phyloP scores from a whole-genome alignment of 1,284 basidiomycete species.

The Trichosporon sp. region DNA sequence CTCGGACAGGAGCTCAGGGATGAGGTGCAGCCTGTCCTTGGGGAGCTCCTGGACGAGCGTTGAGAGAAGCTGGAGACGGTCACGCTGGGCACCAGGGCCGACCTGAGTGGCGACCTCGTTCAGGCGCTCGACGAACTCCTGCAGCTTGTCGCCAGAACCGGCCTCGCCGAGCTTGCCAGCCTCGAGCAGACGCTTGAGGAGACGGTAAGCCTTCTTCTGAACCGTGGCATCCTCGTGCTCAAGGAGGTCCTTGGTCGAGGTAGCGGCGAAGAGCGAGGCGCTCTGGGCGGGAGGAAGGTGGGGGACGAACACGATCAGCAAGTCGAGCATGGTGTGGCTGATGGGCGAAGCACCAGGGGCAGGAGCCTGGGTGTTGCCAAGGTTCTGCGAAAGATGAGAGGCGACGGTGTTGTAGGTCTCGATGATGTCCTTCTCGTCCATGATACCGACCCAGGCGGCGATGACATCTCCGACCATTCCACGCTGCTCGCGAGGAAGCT shows the following conservation, averaged over 20 bases:
- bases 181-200: conserved; percentile 73
- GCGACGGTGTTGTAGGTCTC: conserved; percentile 81
- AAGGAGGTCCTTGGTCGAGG: conserved; percentile 52
- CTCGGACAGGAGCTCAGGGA: conserved; percentile 90
- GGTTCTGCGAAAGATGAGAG: conserved; percentile 72
- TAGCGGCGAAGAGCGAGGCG: conserved; percentile 65
- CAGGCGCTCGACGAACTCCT: conserved; percentile 65
- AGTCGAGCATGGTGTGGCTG: conserved; percentile 82
- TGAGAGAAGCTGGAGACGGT: conserved; percentile 77
- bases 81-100: conserved; percentile 84
- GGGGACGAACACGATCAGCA: conserved; percentile 82
- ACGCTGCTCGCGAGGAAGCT: conserved; percentile 72
- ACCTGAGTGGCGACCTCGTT: conserved; percentile 65
- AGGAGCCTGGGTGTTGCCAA: conserved; percentile 57
- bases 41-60: conserved; percentile 74
- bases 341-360: conserved; percentile 59
- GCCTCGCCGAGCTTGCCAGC: conserved; percentile 62
- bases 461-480: conserved; percentile 88
- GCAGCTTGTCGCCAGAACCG: conserved; percentile 61
- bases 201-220: conserved; percentile 94
- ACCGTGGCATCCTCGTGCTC: conserved; percentile 76
- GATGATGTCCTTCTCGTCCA: conserved; percentile 73
- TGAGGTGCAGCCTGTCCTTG: conserved; percentile 72
- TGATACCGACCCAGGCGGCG: conserved; percentile 79
- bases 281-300: conserved; percentile 68